phyloP scores from a whole-genome alignment of 2,329 filamentous ascomycete species.

The Penicillium carneum region DNA sequence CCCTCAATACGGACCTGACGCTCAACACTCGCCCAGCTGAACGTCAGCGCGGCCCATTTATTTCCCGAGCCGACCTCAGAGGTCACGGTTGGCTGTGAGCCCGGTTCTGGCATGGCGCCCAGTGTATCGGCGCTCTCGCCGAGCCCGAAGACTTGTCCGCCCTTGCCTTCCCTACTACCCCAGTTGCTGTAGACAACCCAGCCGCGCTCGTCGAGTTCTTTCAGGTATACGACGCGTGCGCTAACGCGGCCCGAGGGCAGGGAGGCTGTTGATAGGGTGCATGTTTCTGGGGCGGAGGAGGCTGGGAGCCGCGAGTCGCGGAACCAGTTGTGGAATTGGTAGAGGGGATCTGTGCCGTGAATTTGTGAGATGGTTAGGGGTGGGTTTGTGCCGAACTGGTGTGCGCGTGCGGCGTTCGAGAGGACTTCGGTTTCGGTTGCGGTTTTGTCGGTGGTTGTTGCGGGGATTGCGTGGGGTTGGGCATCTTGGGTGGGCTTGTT shows the following conservation, averaged over 20 bases:
- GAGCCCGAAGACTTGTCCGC: constrained; percentile 47
- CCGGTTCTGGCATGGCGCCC: constrained; percentile 70
- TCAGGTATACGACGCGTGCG: constrained; percentile 88
- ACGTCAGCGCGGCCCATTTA: constrained; percentile 80
- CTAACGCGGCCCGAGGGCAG: constrained; percentile 85
- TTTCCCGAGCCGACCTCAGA: constrained; percentile 59
- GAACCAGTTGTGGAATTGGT: constrained; percentile 93
- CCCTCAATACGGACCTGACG: constrained; percentile 92
- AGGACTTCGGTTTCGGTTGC: constrained; percentile 41
- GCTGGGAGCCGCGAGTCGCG: constrained; percentile 67
- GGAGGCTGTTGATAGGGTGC: constrained; percentile 81
- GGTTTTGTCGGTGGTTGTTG: background rate
- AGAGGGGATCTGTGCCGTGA: constrained; percentile 65
- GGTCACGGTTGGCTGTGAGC: constrained; percentile 27
- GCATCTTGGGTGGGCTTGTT: constrained; percentile 27
- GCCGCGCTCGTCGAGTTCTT: constrained; percentile 82
- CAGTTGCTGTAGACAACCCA: constrained; percentile 96
- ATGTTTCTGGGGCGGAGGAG: constrained; percentile 83
- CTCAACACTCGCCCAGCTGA: constrained; percentile 88
- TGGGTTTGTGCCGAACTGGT: constrained; percentile 54
- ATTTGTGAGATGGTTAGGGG: constrained; percentile 52
- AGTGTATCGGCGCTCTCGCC: constrained; percentile 32
- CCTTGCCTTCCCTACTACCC: constrained; percentile 68
- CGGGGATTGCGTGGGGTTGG: constrained; percentile 16
- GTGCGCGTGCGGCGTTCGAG: constrained; percentile 50